These are phyloP conservation scores for Lactarius evosmus DNA, from an alignment of 768 basidiomycete species.

Conservation along the genomic window DNA sequence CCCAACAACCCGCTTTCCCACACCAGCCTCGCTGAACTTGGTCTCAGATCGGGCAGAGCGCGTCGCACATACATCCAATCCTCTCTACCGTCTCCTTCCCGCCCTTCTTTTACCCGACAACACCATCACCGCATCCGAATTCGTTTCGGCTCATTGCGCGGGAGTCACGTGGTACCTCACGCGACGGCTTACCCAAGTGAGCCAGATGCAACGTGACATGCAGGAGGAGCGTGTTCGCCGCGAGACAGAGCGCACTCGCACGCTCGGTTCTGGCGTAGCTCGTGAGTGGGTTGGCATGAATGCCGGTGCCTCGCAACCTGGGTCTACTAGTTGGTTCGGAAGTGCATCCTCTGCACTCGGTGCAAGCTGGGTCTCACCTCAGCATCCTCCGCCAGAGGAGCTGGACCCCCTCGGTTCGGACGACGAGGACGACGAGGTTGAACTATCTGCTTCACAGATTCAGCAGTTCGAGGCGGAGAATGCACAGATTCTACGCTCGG, in stretches of 20 bases:
- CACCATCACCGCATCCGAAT: constrained; percentile 57
- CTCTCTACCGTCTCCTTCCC: constrained; percentile 68
- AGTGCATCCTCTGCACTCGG: constrained; percentile 48
- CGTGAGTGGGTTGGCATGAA: constrained; percentile 54
- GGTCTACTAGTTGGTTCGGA: constrained; percentile 45
- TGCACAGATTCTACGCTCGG: constrained; percentile 74
- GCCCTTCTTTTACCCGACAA: constrained; percentile 58
- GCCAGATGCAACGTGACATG: constrained; percentile 77
- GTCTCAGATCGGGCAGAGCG: constrained; percentile 62
- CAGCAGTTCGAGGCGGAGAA: constrained; percentile 94
- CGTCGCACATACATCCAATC: constrained; percentile 59
- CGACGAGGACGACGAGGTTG: constrained; percentile 63
- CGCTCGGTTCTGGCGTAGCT: constrained; percentile 77
- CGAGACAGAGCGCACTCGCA: constrained; percentile 77
- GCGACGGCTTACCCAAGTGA: constrained; percentile 72
- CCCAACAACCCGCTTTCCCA: constrained; percentile 15
- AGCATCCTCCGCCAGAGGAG: constrained; percentile 35
- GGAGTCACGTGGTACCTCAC: constrained; percentile 90
- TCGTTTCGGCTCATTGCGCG: constrained; percentile 87
- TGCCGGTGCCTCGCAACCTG: constrained; percentile 42
- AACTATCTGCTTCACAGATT: constrained; percentile 83
- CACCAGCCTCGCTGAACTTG: constrained; percentile 22
- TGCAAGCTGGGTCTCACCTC: constrained; percentile 43
- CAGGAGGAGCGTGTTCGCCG: constrained; percentile 93
- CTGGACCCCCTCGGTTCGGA: constrained; percentile 55